Percentiles rank a stretch among this genome's conserved stretches.
Evolutionary conservation across 2,329 filamentous ascomycete genomes (phyloP).

Genomic region (Coleophoma cylindrospora): DNA sequence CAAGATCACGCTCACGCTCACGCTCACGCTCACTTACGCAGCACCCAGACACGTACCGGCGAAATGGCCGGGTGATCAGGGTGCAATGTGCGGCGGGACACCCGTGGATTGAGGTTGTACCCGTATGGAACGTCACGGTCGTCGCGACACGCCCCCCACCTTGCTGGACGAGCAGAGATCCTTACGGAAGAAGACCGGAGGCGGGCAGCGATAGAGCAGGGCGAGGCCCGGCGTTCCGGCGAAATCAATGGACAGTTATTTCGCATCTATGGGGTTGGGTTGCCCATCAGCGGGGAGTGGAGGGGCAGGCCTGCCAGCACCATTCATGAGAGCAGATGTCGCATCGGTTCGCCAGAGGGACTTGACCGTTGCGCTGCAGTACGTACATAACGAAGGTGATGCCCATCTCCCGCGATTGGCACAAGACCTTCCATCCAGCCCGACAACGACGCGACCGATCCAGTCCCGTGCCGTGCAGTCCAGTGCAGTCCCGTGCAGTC

Average conservation of each 20-base stretch:
- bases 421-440: no score
- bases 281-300: no score
- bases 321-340: background rate
- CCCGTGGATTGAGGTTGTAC: background rate
- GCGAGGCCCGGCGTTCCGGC: background rate
- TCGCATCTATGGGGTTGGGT: background rate
- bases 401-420: no score
- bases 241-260: background rate
- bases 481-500: no score
- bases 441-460: no score
- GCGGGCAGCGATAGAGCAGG: no score
- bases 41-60: background rate
- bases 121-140: slow-evolving; percentile 1
- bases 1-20: background rate
- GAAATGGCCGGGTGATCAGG: background rate
- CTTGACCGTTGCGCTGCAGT: background rate
- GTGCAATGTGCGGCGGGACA: background rate
- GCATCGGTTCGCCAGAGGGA: background rate
- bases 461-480: no score
- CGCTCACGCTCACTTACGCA: background rate
- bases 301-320: no score
- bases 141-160: background rate
- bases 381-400: no score
- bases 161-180: no score
- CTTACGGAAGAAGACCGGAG: no score